Evolutionary conservation across 2,329 filamentous ascomycete genomes (phyloP), one percentile per base, ranked within the genome.

Genomic region (Verticillium tricorpus): DNA sequence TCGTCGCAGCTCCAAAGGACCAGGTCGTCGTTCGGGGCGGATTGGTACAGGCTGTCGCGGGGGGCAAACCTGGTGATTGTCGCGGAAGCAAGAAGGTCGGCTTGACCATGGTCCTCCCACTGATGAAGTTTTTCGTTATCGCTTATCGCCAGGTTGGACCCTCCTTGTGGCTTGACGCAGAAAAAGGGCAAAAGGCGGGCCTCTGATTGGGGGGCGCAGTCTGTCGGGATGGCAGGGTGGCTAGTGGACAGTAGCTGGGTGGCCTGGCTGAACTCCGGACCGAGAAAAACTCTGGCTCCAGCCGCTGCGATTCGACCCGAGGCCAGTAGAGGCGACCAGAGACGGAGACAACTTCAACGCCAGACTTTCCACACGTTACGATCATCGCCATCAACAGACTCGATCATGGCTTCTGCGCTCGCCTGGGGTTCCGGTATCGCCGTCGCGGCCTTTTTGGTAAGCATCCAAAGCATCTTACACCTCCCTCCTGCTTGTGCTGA

Each of bases 371-470:
- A 12, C 11, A 50, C n/a, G 45, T 22, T 22, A 50, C n/a, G 45
- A 50, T 50, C 45, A 50, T 22, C 45, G 9, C 45, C 45, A 25
- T 50, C 45, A 50, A 50, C 45, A 50, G n/a, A 40, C 5, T 35
- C 15, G 66, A 68, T 52, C 59, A 80, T 80, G 78, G 71, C 77
- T 63, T 79, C 78, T 59, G 72, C 78, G 60, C 72, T 83, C 59
- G 80, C 79, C 67, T 72, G 75, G 64, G 81, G 80, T 65, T 75
- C 77, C 55, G 81, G 81, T 62, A 75, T 79, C 60, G 81, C 81
- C 62, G 80, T 80, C 62, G 80, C 81, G 28, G 81, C 81, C 58
- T 84, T 84, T 66, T 73, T 84, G 59, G 80, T 83, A 77, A 54
- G 78, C 65, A 22, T 37, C 35, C 4, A 11, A 2, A 17, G 31